phyloP scores from a whole-genome alignment of 768 basidiomycete species.

The Kwoniella sp. region DNA sequence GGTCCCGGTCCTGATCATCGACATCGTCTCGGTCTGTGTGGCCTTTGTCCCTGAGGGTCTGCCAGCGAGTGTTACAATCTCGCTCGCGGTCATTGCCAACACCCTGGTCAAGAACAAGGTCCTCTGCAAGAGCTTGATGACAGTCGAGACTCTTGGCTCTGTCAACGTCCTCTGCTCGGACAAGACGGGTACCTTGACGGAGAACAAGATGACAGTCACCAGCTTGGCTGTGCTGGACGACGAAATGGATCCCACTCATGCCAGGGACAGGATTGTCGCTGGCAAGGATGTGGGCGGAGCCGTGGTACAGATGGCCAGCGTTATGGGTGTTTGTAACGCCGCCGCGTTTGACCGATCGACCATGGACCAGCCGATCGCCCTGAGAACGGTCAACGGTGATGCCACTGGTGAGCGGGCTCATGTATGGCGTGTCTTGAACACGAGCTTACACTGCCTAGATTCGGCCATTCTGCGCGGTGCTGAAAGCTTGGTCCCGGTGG shows the following conservation, averaged over 20 bases:
- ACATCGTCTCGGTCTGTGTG: conserved; percentile 58
- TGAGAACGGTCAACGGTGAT: conserved; percentile 55
- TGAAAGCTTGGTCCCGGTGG: conserved; percentile 31
- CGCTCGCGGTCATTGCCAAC: conserved; percentile 50
- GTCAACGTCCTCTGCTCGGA: conserved; percentile 61
- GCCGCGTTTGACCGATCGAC: conserved; percentile 53
- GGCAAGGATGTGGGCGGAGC: conserved; percentile 1
- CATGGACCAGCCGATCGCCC: conserved; percentile 39
- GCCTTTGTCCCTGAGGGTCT: conserved; percentile 57
- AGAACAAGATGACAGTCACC: conserved; percentile 60
- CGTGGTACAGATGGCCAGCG: conserved; percentile 41
- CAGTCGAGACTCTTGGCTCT: conserved; percentile 64
- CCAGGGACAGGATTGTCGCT: conserved; percentile 29
- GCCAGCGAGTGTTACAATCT: conserved; percentile 42
- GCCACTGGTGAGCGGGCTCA: conserved; percentile 55
- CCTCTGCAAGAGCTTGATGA: conserved; percentile 60
- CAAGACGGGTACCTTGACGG: conserved; percentile 57
- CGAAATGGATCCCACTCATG: conserved; percentile 23
- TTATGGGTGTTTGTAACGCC: conserved; percentile 58
- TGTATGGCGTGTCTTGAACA: background rate
- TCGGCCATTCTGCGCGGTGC: conserved; percentile 59
- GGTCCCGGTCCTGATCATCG: conserved; percentile 57
- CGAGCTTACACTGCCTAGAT: conserved; percentile 40
- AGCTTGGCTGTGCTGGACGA: conserved; percentile 53
- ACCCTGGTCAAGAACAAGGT: conserved; percentile 58